Percentiles rank a stretch among this genome's conserved stretches.
phyloP scores from a whole-genome alignment of 176 grass and related monocot species.

The Panicum miliaceum region DNA sequence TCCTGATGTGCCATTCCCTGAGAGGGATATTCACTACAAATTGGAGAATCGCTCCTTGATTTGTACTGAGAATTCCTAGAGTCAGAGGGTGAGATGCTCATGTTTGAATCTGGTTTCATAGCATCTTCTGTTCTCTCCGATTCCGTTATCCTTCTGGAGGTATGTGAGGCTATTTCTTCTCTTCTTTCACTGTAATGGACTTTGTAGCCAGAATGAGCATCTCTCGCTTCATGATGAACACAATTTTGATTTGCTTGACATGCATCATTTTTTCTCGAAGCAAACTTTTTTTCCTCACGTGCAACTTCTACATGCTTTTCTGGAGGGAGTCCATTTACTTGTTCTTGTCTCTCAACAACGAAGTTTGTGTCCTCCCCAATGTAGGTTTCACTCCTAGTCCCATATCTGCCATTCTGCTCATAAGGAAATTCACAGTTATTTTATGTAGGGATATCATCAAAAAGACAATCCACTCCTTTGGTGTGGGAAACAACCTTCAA shows the following conservation, averaged over 20 bases:
- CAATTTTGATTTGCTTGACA: conserved; percentile 18
- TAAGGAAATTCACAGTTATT: not conserved
- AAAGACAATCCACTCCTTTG: not conserved
- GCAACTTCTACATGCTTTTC: conserved; percentile 43
- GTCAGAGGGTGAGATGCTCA: conserved; percentile 45
- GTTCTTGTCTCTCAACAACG: conserved; percentile 4
- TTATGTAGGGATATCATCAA: not conserved
- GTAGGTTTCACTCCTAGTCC: not conserved
- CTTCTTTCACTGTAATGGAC: not conserved
- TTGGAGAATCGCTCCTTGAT: conserved; percentile 2
- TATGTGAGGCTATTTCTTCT: conserved; percentile 23
- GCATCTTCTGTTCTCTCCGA: conserved; percentile 4
- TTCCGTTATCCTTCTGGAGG: conserved; percentile 1
- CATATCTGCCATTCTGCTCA: conserved; percentile 1
- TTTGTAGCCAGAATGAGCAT: not conserved
- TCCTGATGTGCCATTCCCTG: not conserved
- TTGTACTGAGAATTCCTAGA: conserved; percentile 12
- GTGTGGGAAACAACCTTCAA: not conserved
- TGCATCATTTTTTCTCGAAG: not conserved
- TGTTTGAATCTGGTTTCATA: conserved; percentile 29
- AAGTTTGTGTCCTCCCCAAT: conserved; percentile 21
- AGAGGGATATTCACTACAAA: conserved; percentile 26
- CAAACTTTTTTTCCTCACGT: conserved; percentile 38
- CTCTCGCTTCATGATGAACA: not conserved
- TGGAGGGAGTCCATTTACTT: conserved; percentile 10